Conservation (phyloP, 345 rosid genomes). For the Lumnitzera littorea region DNA sequence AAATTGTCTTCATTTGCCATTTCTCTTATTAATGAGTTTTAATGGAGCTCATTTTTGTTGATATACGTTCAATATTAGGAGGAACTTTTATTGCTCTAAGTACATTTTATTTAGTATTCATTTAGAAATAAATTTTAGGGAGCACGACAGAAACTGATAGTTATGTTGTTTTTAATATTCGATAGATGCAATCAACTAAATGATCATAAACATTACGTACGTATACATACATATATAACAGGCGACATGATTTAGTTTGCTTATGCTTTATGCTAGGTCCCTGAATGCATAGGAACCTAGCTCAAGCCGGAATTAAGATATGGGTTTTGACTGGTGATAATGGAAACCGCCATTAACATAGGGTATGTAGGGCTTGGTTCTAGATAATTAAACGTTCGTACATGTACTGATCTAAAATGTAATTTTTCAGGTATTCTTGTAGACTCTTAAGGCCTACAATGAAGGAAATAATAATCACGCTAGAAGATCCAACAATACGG, state of each 20-base stretch:
- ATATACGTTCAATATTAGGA: no score
- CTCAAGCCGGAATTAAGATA: constrained; percentile 93
- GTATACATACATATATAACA: no score
- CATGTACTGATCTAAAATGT: constrained; percentile 12
- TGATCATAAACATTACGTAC: no score
- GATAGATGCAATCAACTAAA: no score
- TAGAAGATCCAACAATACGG: constrained; percentile 55
- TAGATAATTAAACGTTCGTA: not conserved
- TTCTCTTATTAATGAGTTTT: no score
- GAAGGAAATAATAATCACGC: constrained; percentile 73
- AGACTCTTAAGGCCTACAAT: constrained; percentile 92
- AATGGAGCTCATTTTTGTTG: no score
- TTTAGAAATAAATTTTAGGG: no score
- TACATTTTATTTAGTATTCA: no score
- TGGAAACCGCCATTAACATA: constrained; percentile 97
- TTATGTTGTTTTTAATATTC: not conserved
- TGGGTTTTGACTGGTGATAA: constrained; percentile 98
- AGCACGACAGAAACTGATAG: constrained; percentile 4
- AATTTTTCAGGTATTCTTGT: constrained; percentile 65
- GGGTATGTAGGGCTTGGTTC: constrained; percentile 40
- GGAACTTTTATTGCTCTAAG: no score
- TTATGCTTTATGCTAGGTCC: constrained; percentile 43
- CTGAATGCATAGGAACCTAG: constrained; percentile 88
- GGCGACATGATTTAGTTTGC: not conserved
- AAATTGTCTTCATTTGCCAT: no score